These are phyloP conservation scores for Candolleomyces efflorescens DNA, from an alignment of 768 basidiomycete genomes.

Conservation along the genomic window DNA sequence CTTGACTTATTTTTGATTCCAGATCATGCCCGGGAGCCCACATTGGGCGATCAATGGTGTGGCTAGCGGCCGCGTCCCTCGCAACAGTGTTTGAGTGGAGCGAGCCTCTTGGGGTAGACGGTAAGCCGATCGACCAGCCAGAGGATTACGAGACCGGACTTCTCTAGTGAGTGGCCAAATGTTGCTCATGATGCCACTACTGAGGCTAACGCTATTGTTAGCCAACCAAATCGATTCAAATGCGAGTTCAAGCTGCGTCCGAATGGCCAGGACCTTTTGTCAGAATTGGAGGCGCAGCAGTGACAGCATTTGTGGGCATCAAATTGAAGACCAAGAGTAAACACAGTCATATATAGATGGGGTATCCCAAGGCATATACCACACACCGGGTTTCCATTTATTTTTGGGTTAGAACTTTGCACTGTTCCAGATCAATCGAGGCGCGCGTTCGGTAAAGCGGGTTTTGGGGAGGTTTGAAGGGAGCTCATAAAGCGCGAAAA, in stretches of 20 bases:
- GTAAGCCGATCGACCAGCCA: conserved; percentile 3
- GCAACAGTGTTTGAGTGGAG: conserved; percentile 6
- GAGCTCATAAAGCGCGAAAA: too few species aligned
- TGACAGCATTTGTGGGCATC: too few species aligned
- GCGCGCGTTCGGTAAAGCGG: too few species aligned
- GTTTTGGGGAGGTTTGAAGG: too few species aligned
- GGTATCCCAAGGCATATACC: too few species aligned
- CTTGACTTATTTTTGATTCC: not conserved
- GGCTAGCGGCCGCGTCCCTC: conserved; percentile 5
- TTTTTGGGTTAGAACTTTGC: too few species aligned
- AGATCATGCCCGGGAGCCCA: conserved; percentile 6
- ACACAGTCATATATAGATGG: too few species aligned
- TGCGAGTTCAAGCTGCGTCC: not conserved
- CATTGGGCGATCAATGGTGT: not conserved
- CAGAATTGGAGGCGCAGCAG: too few species aligned
- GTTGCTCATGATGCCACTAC: not conserved
- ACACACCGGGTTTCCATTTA: too few species aligned
- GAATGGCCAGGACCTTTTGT: too few species aligned
- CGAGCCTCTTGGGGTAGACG: not conserved
- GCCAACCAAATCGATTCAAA: not conserved
- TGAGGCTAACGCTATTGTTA: not conserved
- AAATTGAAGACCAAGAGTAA: too few species aligned
- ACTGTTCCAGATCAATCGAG: too few species aligned
- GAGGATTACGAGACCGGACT: not conserved
- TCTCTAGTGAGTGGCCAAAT: not conserved